A percentile compares a stretch with the other conserved stretches of the same genome.
These are phyloP conservation scores for Ceriops decandra DNA, from an alignment of 345 rosid genomes.

Conservation along the genomic window DNA sequence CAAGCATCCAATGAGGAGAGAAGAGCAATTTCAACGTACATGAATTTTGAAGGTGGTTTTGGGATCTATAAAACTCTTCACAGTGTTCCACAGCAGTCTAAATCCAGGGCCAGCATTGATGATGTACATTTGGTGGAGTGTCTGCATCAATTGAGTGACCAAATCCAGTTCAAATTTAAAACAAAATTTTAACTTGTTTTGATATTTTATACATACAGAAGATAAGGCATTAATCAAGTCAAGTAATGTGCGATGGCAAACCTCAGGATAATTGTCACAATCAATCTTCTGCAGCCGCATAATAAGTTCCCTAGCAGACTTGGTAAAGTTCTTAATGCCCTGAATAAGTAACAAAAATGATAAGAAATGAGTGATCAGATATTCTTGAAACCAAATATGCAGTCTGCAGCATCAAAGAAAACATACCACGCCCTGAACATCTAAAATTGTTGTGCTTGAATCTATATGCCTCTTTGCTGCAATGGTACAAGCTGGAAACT, in stretches of 20 bases:
- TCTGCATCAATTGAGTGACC: conserved; percentile 45
- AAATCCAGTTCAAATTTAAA: conserved; percentile 9
- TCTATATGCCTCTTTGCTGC: conserved; percentile 95
- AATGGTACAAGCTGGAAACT: conserved; percentile 88
- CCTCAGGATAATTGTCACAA: conserved; percentile 99
- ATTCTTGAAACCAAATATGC: conserved; percentile 6
- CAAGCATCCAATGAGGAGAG: conserved; percentile 2
- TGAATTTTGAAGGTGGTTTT: conserved; percentile 95
- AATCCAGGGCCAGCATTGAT: conserved; percentile 95
- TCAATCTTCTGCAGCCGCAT: conserved; percentile 91
- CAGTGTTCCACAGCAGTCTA: conserved; percentile 83
- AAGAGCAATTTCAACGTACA: conserved; percentile 37
- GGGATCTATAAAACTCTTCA: conserved; percentile 86
- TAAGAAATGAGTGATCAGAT: neutral
- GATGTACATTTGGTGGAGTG: conserved; percentile 95
- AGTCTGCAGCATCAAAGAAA: neutral
- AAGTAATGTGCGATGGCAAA: conserved; percentile 22
- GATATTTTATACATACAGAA: neutral
- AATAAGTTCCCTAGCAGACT: conserved; percentile 91
- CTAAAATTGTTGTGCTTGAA: conserved; percentile 92
- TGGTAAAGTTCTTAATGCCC: conserved; percentile 85
- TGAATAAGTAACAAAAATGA: conserved; percentile 28
- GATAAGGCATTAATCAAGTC: neutral
- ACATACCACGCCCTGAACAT: conserved; percentile 97
- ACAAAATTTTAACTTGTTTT: neutral